phyloP scores from a whole-genome alignment of 2,329 filamentous ascomycete species.

The Beauveria asiatica region DNA sequence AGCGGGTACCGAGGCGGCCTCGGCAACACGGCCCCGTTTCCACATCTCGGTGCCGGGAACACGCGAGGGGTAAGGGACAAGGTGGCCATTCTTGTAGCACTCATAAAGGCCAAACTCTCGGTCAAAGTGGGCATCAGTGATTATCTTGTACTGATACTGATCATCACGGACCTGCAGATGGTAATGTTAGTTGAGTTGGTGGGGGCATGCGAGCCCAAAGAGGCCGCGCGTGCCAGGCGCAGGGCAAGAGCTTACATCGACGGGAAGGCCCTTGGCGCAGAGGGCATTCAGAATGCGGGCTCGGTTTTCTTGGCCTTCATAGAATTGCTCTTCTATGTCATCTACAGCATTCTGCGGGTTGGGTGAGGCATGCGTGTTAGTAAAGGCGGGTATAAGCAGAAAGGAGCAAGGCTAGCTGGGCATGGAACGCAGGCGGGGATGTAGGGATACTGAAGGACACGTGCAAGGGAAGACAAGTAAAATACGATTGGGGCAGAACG shows the following conservation, averaged over 20 bases:
- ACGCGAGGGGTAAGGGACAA: constrained; percentile 37
- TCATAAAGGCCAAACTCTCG: constrained; percentile 35
- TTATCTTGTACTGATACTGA: constrained; percentile 36
- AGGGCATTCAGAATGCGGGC: constrained; percentile 37
- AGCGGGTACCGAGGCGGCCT: constrained; percentile 27
- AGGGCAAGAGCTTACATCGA: constrained; percentile 36
- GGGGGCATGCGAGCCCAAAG: constrained; percentile 12
- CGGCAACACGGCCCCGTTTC: constrained; percentile 27
- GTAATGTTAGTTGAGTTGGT: constrained; percentile 12
- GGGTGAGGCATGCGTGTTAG: constrained; percentile 5
- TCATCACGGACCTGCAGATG: constrained; percentile 31
- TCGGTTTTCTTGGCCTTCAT: constrained; percentile 37
- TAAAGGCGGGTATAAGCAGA: constrained; percentile 14
- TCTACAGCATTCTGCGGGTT: constrained; percentile 28
- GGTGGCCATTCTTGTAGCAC: constrained; percentile 30
- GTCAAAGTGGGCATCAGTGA: constrained; percentile 35
- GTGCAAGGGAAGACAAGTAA: background rate
- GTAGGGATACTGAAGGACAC: background rate
- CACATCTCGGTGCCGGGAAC: constrained; percentile 36
- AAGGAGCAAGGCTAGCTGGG: background rate
- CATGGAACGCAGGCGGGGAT: constrained; percentile 3
- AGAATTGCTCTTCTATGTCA: constrained; percentile 32
- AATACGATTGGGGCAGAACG: constrained; percentile 16
- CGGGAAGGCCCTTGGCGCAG: constrained; percentile 34
- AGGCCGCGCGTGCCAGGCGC: constrained; percentile 9